phyloP scores from a whole-genome alignment of 192 early-diverging fungal species.

The Coemansia sp. region DNA sequence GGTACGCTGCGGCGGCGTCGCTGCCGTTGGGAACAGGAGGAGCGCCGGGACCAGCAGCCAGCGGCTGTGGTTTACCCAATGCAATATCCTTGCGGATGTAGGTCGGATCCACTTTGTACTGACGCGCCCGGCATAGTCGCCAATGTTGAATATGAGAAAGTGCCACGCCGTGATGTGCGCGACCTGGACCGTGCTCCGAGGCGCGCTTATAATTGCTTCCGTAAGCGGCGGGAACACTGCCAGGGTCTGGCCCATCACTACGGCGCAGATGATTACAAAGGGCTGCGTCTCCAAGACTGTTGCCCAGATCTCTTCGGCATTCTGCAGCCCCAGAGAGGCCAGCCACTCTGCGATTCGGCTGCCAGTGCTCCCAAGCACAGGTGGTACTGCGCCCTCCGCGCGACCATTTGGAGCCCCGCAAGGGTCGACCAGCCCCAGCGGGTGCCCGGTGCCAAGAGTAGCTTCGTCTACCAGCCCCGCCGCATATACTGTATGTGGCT shows the following conservation, averaged over 20 bases:
- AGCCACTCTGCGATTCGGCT: conserved; percentile 9
- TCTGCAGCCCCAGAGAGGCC: conserved; percentile 17
- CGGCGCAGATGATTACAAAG: conserved; percentile 34
- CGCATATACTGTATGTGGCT: too few relatives aligned
- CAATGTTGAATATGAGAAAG: conserved; percentile 67
- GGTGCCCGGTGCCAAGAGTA: too few relatives aligned
- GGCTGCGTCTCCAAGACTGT: conserved; percentile 21
- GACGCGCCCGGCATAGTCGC: conserved; percentile 64
- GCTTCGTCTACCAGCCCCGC: too few relatives aligned
- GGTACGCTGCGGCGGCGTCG: conserved; percentile 2
- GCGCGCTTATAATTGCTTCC: conserved; percentile 51
- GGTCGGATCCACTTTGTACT: conserved; percentile 44
- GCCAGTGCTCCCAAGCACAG: background rate
- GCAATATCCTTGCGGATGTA: conserved; percentile 16
- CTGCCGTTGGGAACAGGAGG: conserved; percentile 46
- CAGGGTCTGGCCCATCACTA: conserved; percentile 62
- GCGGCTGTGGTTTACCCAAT: conserved; percentile 32
- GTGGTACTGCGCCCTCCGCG: too few relatives aligned
- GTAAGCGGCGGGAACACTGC: conserved; percentile 73
- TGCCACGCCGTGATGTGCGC: conserved; percentile 55
- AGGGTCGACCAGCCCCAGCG: too few relatives aligned
- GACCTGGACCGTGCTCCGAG: conserved; percentile 12
- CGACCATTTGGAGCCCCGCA: too few relatives aligned
- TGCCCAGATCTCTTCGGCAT: conserved; percentile 11
- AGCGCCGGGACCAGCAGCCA: conserved; percentile 48